These are phyloP conservation scores for Zymoseptoria crescenta DNA, from an alignment of 2,329 filamentous ascomycete species.

Conservation along the genomic window DNA sequence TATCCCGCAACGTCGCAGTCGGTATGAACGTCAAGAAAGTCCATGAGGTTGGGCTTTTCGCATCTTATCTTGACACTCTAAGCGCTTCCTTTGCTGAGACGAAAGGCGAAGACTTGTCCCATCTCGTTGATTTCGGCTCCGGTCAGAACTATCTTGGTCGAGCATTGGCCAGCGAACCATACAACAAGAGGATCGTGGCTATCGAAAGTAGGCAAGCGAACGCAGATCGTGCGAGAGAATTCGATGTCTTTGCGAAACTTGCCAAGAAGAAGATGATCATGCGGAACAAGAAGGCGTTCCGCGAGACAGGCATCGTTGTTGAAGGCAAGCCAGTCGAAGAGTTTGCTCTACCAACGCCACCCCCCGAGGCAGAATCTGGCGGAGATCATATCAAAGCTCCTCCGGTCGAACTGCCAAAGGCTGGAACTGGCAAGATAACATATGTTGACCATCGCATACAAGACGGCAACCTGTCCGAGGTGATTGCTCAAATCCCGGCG, in stretches of 20 bases:
- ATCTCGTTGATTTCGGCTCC: slow-evolving; percentile 92
- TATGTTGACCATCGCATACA: slow-evolving; percentile 70
- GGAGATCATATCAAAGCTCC: slow-evolving; percentile 6
- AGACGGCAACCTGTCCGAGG: slow-evolving; percentile 61
- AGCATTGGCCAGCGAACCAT: slow-evolving; percentile 74
- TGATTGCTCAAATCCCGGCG: slow-evolving; percentile 47
- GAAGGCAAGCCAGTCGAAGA: slow-evolving; percentile 10
- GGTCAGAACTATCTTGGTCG: slow-evolving; percentile 94
- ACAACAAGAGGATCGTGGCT: slow-evolving; percentile 79
- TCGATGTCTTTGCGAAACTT: slow-evolving; percentile 75
- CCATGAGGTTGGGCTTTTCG: slow-evolving; percentile 87
- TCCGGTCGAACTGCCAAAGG: slow-evolving; percentile 27
- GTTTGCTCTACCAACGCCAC: slow-evolving; percentile 17
- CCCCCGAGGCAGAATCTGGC: slow-evolving; percentile 8
- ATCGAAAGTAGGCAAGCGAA: slow-evolving; percentile 84
- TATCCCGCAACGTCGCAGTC: slow-evolving; percentile 66
- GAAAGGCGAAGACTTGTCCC: slow-evolving; percentile 53
- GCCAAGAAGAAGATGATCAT: slow-evolving; percentile 64
- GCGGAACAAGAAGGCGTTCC: slow-evolving; percentile 76
- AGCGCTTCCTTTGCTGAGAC: slow-evolving; percentile 45
- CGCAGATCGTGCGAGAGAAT: slow-evolving; percentile 72
- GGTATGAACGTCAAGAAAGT: slow-evolving; percentile 96
- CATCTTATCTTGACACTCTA: slow-evolving; percentile 71
- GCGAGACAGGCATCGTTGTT: slow-evolving; percentile 28
- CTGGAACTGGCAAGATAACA: slow-evolving; percentile 56